These are phyloP conservation scores for Angophora floribunda DNA, from an alignment of 345 rosid genomes.

Conservation along the genomic window DNA sequence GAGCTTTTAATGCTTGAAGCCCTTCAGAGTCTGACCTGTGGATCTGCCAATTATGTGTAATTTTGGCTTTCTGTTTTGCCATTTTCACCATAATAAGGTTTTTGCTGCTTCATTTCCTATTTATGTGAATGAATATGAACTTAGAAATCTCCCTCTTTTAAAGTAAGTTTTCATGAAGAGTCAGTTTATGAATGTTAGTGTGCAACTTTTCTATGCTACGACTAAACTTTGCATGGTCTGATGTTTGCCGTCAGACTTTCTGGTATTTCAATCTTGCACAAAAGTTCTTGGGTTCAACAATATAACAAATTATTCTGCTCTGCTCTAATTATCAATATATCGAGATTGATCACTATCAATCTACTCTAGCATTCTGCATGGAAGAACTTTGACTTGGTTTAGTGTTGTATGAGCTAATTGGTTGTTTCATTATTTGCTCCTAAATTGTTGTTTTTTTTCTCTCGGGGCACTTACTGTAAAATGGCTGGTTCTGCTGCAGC, in stretches of 20 bases:
- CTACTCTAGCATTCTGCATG: neutral
- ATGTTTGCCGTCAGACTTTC: neutral
- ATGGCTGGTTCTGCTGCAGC: conserved; percentile 37
- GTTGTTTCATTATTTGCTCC: neutral
- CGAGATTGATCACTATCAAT: neutral
- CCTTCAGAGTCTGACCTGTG: neutral
- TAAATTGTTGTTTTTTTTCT: neutral
- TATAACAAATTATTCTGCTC: neutral
- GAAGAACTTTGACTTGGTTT: neutral
- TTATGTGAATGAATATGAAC: neutral
- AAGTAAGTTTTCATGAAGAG: neutral
- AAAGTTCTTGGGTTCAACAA: neutral
- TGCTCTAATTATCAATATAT: neutral
- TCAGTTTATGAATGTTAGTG: neutral
- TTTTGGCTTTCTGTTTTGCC: neutral
- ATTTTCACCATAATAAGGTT: neutral
- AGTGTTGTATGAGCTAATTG: neutral
- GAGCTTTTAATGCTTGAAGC: neutral
- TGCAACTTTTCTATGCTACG: neutral
- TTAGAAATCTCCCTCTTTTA: neutral
- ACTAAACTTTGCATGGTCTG: neutral
- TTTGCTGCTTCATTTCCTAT: neutral
- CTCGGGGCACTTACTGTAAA: neutral
- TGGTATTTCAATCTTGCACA: neutral
- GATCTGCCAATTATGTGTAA: neutral